Percentiles rank a stretch among this genome's conserved stretches.
phyloP scores from a whole-genome alignment of 2,329 filamentous ascomycete species.

The Tolypocladium guangdongense region DNA sequence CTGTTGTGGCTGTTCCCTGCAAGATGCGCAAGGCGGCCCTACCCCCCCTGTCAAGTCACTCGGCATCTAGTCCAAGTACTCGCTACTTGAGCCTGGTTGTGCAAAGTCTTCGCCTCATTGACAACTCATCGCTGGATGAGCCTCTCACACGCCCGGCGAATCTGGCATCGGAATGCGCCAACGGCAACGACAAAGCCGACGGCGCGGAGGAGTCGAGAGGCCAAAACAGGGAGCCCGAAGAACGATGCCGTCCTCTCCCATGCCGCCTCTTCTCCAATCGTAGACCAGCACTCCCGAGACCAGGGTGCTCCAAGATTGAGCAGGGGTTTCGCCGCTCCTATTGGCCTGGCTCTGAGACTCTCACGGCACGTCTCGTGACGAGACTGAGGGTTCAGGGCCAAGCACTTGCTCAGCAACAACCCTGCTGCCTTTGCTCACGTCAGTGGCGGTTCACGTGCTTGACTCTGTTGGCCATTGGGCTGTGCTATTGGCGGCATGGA shows the following conservation, averaged over 20 bases:
- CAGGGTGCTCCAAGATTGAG: background rate
- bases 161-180: background rate
- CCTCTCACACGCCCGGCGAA: background rate
- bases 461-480: background rate
- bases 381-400: too few species aligned
- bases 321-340: background rate
- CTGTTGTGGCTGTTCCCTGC: constrained; percentile 8
- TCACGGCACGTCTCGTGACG: background rate
- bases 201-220: background rate
- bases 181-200: too few species aligned
- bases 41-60: constrained; percentile 19
- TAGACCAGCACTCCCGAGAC: background rate
- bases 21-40: background rate
- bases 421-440: background rate
- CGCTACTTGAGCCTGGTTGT: constrained; percentile 10
- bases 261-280: background rate
- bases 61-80: constrained; percentile 14
- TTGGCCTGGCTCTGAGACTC: background rate
- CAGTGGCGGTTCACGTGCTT: background rate
- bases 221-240: background rate
- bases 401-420: background rate
- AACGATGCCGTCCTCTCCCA: background rate
- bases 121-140: background rate
- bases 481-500: background rate
- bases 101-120: background rate